Percentiles rank a stretch among this genome's conserved stretches.
These are phyloP conservation scores for Pseudophaeomoniella oleicola DNA, from an alignment of 2,329 filamentous ascomycete genomes.

Conservation along the genomic window DNA sequence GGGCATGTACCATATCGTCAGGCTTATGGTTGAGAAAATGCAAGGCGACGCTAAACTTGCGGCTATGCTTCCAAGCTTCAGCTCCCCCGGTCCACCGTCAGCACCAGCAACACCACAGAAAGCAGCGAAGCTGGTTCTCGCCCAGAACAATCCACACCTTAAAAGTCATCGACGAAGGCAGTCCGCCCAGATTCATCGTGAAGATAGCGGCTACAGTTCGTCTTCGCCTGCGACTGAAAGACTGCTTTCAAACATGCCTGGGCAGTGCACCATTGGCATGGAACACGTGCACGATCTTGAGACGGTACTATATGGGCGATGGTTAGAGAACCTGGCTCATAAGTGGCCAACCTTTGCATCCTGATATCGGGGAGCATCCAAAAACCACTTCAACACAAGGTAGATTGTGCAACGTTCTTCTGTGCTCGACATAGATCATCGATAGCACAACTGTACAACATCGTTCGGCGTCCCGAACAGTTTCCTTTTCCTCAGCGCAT, in stretches of 20 bases:
- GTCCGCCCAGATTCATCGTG: constrained; percentile 20
- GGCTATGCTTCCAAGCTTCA: constrained; percentile 21
- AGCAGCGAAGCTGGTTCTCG: constrained; percentile 54
- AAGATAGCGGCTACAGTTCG: constrained; percentile 22
- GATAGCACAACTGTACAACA: too few species aligned
- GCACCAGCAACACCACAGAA: constrained; percentile 22
- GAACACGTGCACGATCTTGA: constrained; percentile 82
- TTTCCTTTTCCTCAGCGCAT: too few species aligned
- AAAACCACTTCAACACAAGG: too few species aligned
- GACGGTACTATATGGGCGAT: constrained; percentile 79
- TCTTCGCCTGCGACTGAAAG: constrained; percentile 20
- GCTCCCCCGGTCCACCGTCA: constrained; percentile 26
- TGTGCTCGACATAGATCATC: too few species aligned
- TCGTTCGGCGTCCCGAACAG: too few species aligned
- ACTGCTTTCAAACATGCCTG: constrained; percentile 37
- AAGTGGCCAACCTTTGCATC: constrained; percentile 40
- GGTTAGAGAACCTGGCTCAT: constrained; percentile 68
- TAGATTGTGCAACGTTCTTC: too few species aligned
- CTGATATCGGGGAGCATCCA: too few species aligned
- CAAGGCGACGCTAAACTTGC: constrained; percentile 30
- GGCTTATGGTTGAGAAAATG: constrained; percentile 59
- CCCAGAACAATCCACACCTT: constrained; percentile 71
- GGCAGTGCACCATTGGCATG: constrained; percentile 56
- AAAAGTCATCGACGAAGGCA: constrained; percentile 61
- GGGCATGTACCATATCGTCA: constrained; percentile 73